Evolutionary conservation across 352 stramenopile genomes (phyloP).

Genomic region (Globisporangium orthogonon): DNA sequence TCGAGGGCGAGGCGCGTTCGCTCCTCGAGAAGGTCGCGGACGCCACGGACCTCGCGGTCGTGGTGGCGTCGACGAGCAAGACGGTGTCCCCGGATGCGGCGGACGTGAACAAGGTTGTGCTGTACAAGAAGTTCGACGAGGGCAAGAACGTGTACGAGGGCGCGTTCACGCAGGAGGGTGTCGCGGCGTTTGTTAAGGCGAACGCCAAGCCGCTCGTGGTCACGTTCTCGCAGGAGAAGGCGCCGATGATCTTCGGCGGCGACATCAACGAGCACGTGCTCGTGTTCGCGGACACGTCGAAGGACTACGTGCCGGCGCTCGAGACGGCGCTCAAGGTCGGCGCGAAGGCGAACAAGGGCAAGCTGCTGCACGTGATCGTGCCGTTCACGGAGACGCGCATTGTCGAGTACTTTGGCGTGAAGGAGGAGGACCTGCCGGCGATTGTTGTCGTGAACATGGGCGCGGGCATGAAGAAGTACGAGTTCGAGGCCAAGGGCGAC

Average conservation of each 20-base stretch:
- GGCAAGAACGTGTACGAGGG: constrained; percentile 73
- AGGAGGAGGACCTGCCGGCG: constrained; percentile 77
- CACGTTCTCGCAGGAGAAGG: constrained; percentile 87
- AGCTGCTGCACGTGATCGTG: constrained; percentile 88
- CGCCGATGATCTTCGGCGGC: constrained; percentile 88
- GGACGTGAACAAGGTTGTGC: constrained; percentile 57
- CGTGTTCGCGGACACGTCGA: constrained; percentile 70
- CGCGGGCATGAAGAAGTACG: constrained; percentile 92
- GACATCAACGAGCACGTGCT: constrained; percentile 85
- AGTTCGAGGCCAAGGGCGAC: constrained; percentile 63
- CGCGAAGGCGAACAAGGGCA: constrained; percentile 79
- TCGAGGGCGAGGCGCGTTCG: constrained; percentile 56
- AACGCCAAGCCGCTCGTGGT: constrained; percentile 89
- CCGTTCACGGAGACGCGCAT: constrained; percentile 85
- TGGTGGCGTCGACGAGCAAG: constrained; percentile 66
- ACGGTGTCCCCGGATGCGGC: constrained; percentile 50
- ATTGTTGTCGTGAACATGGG: constrained; percentile 90
- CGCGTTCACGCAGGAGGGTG: constrained; percentile 56
- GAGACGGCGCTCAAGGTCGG: constrained; percentile 52
- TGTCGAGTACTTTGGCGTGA: constrained; percentile 92
- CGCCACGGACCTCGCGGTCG: constrained; percentile 66
- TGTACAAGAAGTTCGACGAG: constrained; percentile 88
- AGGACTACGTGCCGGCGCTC: constrained; percentile 58
- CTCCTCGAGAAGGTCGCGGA: constrained; percentile 74
- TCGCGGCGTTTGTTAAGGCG: constrained; percentile 62